phyloP scores from a whole-genome alignment of 1,284 basidiomycete genomes.

The Trichosporon inkin region DNA sequence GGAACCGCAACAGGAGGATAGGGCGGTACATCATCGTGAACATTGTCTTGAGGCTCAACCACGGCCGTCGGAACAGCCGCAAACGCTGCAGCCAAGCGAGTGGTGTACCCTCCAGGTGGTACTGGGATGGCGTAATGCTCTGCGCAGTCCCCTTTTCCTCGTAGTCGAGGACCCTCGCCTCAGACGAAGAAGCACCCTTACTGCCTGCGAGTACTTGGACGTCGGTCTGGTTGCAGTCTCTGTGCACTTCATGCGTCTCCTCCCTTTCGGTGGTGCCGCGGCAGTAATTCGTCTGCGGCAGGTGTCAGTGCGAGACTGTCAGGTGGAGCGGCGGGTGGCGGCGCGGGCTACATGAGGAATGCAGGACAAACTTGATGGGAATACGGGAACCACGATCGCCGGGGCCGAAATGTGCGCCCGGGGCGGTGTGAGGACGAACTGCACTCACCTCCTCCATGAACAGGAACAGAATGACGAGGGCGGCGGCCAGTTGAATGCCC shows the following conservation, averaged over 20 bases:
- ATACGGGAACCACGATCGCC: background rate
- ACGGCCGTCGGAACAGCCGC: conserved; percentile 16
- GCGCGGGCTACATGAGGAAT: background rate
- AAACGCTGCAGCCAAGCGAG: conserved; percentile 13
- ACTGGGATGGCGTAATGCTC: background rate
- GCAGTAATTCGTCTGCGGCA: conserved; percentile 24
- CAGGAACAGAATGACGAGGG: conserved; percentile 20
- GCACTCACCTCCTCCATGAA: conserved; percentile 26
- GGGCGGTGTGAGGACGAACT: no score
- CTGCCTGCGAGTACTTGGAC: background rate
- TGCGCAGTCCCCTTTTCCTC: background rate
- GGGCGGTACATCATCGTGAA: conserved; percentile 23
- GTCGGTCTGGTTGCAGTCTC: background rate
- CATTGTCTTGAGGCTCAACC: conserved; percentile 12
- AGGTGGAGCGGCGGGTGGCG: background rate
- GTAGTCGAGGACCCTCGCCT: background rate
- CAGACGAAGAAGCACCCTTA: background rate
- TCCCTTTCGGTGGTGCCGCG: conserved; percentile 23
- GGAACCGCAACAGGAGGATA: conserved; percentile 23
- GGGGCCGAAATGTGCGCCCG: no score
- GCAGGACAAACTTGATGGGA: background rate
- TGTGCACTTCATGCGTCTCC: conserved; percentile 10
- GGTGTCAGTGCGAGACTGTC: background rate
- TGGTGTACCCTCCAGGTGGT: conserved; percentile 10
- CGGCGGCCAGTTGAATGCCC: conserved; percentile 17